Evolutionary conservation across 768 basidiomycete genomes (phyloP), one percentile per base, ranked within the genome.

Genomic region (Tubosaeta brunneosetosa): DNA sequence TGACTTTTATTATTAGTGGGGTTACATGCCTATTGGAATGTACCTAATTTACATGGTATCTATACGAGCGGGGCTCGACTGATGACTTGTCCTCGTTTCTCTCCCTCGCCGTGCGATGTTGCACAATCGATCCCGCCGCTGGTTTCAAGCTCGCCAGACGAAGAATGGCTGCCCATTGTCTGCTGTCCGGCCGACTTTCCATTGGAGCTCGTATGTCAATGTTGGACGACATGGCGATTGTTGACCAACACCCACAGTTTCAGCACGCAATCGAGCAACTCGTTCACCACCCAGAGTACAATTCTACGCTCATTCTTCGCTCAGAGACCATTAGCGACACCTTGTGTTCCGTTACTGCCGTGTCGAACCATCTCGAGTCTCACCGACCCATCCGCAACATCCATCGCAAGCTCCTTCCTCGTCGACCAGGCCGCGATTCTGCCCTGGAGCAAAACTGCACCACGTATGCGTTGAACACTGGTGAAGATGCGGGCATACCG

Each of bases 241-340:
- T 38, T 44, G 26, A 45, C 38, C 13, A 34, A n/a, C 10, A 19
- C 26, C 33, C 44, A 16, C 56, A 93, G 91, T 97, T 97, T 63
- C 81, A 87, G 57, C 63, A 67, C 1, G 89, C 88, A 0, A 66
- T 87, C 31, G 79, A 78, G 25, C 86, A 91, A 56, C 74, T 95
- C 16, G 74, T 93, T 7, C 79, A 88, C 34, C 92, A 95, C 63
- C 94, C 94, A 6, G 94, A 97, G 63, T 91, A 91, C 66, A 95
- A 94, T 64, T 92, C 91, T 0, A 88, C 90, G 0, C 78, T 95
- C 26, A 95, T 97, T 51, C 73, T 97, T 16, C 82, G 94, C 2
- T 88, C 93, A 0, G 90, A 95, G 36, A 79, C 78, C 3, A 45
- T 88, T 34, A 44, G 40, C n/a, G 61, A 66, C 36, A 58, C 54